phyloP scores from a whole-genome alignment of 177 flowering plant genomes.

The Telopea speciosissima region DNA sequence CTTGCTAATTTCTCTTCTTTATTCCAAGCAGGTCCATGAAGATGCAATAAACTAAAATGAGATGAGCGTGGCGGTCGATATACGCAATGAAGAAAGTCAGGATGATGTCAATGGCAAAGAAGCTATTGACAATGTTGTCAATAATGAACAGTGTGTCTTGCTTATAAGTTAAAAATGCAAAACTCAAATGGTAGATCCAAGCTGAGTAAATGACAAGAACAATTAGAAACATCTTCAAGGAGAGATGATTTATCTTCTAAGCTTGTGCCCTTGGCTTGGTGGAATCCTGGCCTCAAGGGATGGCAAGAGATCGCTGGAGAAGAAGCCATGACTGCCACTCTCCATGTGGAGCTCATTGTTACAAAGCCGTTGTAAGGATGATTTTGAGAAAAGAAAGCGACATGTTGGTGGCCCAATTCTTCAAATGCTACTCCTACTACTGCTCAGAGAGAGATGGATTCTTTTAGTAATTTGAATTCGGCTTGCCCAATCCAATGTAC shows the following conservation, averaged over 20 bases:
- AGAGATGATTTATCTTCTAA: slow-evolving; percentile 59
- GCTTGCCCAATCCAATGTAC: too few species aligned
- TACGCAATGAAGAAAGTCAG: slow-evolving; percentile 96
- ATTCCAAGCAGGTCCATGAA: too few species aligned
- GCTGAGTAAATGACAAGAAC: slow-evolving; percentile 87
- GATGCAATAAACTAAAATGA: too few species aligned
- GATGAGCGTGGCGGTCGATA: slow-evolving; percentile 56
- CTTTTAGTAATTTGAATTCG: too few species aligned
- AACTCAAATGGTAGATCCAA: slow-evolving; percentile 87
- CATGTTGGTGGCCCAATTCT: slow-evolving; percentile 26
- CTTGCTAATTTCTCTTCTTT: too few species aligned
- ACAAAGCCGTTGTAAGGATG: slow-evolving; percentile 50
- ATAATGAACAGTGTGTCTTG: slow-evolving; percentile 53
- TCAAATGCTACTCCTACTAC: slow-evolving; percentile 6
- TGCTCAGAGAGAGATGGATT: too few species aligned
- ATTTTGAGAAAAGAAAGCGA: slow-evolving; percentile 32
- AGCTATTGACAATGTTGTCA: slow-evolving; percentile 77
- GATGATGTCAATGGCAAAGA: slow-evolving; percentile 82
- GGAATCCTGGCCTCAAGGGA: slow-evolving; percentile 87
- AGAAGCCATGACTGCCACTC: slow-evolving; percentile 33
- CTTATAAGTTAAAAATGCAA: slow-evolving; percentile 66
- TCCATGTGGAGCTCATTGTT: slow-evolving; percentile 42
- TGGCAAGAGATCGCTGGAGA: slow-evolving; percentile 72
- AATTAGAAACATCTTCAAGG: slow-evolving; percentile 89
- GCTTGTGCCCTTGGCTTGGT: slow-evolving; percentile 46